A percentile compares a stretch with the other conserved stretches of the same genome.
These are phyloP conservation scores for Phytophthora pseudosyringae DNA, from an alignment of 352 stramenopile genomes.

Conservation along the genomic window DNA sequence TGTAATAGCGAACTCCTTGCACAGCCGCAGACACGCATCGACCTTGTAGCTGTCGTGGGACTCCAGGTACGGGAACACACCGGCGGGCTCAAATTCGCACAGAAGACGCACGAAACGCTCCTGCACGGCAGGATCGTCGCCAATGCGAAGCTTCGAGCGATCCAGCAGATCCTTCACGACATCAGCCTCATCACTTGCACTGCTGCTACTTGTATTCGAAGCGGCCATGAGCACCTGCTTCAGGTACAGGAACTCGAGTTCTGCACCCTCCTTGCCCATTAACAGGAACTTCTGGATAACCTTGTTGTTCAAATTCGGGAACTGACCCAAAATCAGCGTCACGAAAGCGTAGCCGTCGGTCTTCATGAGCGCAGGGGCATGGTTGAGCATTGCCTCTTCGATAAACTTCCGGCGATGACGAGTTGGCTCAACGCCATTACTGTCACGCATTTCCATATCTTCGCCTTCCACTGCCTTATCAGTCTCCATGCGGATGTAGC, in stretches of 20 bases:
- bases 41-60: slow-evolving; percentile 91
- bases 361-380: slow-evolving; percentile 85
- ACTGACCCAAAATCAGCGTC: slow-evolving; percentile 86
- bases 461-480: slow-evolving; percentile 54
- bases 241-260: slow-evolving; percentile 86
- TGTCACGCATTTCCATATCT: slow-evolving; percentile 52
- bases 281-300: slow-evolving; percentile 85
- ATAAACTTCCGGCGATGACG: slow-evolving; percentile 69
- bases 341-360: slow-evolving; percentile 91
- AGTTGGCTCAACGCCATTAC: slow-evolving; percentile 32
- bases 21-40: slow-evolving; percentile 82
- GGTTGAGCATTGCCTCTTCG: slow-evolving; percentile 77
- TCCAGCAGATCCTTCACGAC: slow-evolving; percentile 83
- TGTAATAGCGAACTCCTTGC: slow-evolving; percentile 86
- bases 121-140: slow-evolving; percentile 81
- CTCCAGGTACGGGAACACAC: slow-evolving; percentile 84
- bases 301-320: slow-evolving; percentile 87
- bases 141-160: slow-evolving; percentile 81
- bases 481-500: slow-evolving; percentile 76
- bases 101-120: slow-evolving; percentile 84
- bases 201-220: slow-evolving; percentile 48
- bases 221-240: slow-evolving; percentile 78
- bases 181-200: slow-evolving; percentile 71
- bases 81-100: slow-evolving; percentile 79
- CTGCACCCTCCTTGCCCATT: slow-evolving; percentile 78